Conservation (phyloP, 1,139 yeast genomes). For the Suhomyces chickasaworum region DNA sequence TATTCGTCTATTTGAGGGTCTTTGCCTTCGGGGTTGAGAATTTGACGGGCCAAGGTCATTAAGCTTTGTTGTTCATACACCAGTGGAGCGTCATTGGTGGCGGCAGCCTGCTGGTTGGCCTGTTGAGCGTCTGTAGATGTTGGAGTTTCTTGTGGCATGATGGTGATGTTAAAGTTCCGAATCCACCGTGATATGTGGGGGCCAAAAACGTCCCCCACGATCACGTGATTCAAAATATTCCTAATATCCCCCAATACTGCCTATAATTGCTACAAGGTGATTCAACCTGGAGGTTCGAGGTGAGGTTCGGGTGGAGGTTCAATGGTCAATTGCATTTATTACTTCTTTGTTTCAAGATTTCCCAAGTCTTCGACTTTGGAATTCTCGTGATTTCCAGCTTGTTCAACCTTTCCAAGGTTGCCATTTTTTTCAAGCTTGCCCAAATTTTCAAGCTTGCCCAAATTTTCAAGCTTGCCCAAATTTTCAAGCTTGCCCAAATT, state of each 20-base stretch:
- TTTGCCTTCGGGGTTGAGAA: constrained; percentile 34
- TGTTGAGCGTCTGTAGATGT: neutral
- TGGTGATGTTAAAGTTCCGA: neutral
- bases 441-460: too few species aligned
- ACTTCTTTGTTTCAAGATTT: constrained; percentile 14
- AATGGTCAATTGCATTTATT: neutral
- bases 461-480: too few species aligned
- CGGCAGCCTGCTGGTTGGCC: neutral
- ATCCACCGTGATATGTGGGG: neutral
- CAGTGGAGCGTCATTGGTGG: constrained; percentile 18
- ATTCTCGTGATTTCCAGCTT: too few species aligned
- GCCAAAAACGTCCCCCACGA: too few species aligned
- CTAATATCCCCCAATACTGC: too few species aligned
- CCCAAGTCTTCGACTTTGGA: constrained; percentile 9
- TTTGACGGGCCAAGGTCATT: constrained; percentile 20
- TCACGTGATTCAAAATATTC: too few species aligned
- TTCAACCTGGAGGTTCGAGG: too few species aligned
- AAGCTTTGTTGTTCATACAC: constrained; percentile 22
- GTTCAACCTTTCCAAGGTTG: too few species aligned
- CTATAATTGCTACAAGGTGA: neutral
- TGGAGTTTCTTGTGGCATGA: constrained; percentile 1
- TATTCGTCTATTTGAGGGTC: constrained; percentile 32
- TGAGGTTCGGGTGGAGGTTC: neutral
- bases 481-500: too few species aligned
- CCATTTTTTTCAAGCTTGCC: too few species aligned